These are phyloP conservation scores for Pleurozium schreberi DNA, from an alignment of 225 moss, liverwort and hornwort genomes.

Conservation along the genomic window DNA sequence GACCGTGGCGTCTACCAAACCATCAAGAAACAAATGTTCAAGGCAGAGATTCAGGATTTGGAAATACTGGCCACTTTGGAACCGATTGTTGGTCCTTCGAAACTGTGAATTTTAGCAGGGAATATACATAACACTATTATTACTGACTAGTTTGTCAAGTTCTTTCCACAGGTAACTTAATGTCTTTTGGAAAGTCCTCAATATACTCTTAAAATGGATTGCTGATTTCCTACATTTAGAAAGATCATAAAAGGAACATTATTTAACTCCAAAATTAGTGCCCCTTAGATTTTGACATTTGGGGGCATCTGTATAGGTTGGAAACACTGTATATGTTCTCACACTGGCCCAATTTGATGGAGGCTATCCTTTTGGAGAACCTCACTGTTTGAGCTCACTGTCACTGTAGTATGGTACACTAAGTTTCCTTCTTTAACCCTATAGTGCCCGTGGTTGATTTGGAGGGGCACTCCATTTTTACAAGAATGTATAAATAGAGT, in stretches of 20 bases:
- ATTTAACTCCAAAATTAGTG: background rate
- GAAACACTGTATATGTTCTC: background rate
- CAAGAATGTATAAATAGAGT: too few relatives aligned
- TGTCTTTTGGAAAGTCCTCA: background rate
- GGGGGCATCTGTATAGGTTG: background rate
- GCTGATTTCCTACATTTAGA: background rate
- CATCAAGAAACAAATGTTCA: conserved; percentile 54
- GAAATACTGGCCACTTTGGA: conserved; percentile 14
- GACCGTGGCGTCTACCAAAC: conserved; percentile 41
- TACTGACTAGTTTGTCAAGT: background rate
- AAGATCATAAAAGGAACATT: background rate
- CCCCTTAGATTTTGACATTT: background rate
- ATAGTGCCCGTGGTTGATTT: too few relatives aligned
- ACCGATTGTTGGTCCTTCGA: conserved; percentile 15
- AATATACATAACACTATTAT: too few relatives aligned
- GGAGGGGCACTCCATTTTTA: too few relatives aligned
- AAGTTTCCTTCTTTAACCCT: background rate
- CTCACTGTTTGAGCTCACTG: background rate
- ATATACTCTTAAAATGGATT: background rate
- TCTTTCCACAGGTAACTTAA: background rate
- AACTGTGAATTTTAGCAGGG: conserved; percentile 2
- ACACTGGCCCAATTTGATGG: background rate
- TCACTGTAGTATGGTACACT: background rate
- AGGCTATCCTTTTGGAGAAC: background rate
- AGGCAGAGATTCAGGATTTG: conserved; percentile 36